Evolutionary conservation across 192 early-diverging fungal species (phyloP), one percentile per base, ranked within the genome.

Genomic region (Jimgerdemannia flammicorona): DNA sequence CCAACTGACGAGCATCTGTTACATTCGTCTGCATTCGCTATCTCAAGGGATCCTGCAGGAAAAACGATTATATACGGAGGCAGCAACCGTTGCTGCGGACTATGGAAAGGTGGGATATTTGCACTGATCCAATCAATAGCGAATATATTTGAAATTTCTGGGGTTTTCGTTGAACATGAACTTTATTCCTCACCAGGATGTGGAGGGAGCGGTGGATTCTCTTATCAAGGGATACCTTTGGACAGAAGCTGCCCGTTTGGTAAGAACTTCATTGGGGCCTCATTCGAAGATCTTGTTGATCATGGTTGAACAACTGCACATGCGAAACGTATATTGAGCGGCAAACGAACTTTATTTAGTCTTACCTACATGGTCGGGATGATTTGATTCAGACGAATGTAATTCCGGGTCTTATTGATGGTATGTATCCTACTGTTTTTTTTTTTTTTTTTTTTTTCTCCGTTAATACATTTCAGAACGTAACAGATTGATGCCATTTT

Each of bases 311-410:
- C 29, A 29, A 29, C 29, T 29, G 29, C 29, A 29, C 29, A 29
- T 29, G 29, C 29, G 29, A 29, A 29, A 29, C 29, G 29, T 29
- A 29, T 29, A 29, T 29, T 29, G 29, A 29, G 29, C 29, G 29
- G 29, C 29, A 29, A 29, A 29, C 29, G 29, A 29, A 29, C 19
- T 70, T 75, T 64, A 43, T 74, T 4, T 67, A 87, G 84, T 82
- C 89, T 40, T 83, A 90, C n/a, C 43, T 85, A 43, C 80, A 87
- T 59, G 77, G 83, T 43, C 90, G 91, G 17, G 41, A 78, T 1
- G 94, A 95, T 79, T 75, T 98, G 43, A 84, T 98, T 66, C 90
- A 90, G n/a, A 92, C 93, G 8, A 87, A 89, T 14, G 79, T 97
- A 42, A 84, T 80, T 8, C 95, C 95, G 1, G 93, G 89, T 2